Conservation (phyloP, 345 rosid genomes). For the Brassica rapa region DNA sequence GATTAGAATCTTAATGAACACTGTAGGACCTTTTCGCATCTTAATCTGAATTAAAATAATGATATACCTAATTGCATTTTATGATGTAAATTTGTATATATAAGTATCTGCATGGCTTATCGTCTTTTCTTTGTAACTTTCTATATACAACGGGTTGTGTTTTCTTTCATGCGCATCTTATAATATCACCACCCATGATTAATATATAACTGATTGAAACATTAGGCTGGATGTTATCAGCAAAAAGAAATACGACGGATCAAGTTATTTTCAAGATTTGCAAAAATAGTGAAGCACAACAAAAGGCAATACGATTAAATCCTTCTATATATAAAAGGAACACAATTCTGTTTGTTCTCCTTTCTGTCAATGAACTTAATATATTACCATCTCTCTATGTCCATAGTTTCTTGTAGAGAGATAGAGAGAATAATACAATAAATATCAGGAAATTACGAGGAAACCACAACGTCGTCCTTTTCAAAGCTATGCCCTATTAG, state of each 20-base stretch:
- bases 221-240: slow-evolving; percentile 3
- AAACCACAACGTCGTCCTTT: slow-evolving; percentile 39
- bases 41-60: background rate
- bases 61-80: slow-evolving; percentile 1
- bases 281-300: slow-evolving; percentile 28
- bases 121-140: background rate
- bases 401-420: background rate
- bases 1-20: slow-evolving; percentile 27
- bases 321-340: slow-evolving; percentile 5
- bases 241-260: background rate
- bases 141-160: background rate
- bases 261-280: background rate
- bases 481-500: slow-evolving; percentile 41
- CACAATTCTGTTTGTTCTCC: slow-evolving; percentile 20
- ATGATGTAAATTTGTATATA: background rate
- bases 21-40: background rate
- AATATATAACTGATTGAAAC: background rate
- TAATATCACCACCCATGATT: background rate
- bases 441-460: slow-evolving; percentile 34
- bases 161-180: background rate
- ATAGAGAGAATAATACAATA: slow-evolving; percentile 22
- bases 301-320: slow-evolving; percentile 14
- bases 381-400: slow-evolving; percentile 6
- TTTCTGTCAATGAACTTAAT: background rate
- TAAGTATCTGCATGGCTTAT: slow-evolving; percentile 16